These are phyloP conservation scores for Blastomyces gilchristii DNA, from an alignment of 2,329 filamentous ascomycete species.

Conservation along the genomic window DNA sequence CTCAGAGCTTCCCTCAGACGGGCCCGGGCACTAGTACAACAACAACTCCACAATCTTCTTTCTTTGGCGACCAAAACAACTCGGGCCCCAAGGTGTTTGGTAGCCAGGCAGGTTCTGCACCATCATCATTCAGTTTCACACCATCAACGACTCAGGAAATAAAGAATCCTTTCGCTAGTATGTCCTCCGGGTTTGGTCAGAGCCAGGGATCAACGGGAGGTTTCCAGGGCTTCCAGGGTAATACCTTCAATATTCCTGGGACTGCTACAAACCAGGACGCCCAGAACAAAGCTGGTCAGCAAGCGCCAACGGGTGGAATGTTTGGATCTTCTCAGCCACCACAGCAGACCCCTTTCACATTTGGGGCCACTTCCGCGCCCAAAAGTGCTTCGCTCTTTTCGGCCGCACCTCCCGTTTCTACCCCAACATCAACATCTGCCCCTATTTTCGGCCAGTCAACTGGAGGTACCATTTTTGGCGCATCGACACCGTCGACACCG, in stretches of 20 bases:
- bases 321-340: constrained; percentile 12
- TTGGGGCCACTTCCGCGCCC: constrained; percentile 1
- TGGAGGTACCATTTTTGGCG: constrained; percentile 12
- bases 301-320: constrained; percentile 6
- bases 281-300: constrained; percentile 4
- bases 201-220: constrained; percentile 15
- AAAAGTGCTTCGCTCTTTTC: constrained; percentile 7
- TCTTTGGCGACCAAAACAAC: constrained; percentile 22
- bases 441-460: constrained; percentile 23
- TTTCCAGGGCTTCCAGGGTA: constrained; percentile 26
- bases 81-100: constrained; percentile 13
- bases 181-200: constrained; percentile 19
- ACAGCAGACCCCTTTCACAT: constrained; percentile 7
- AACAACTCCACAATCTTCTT: constrained; percentile 19
- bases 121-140: constrained; percentile 28
- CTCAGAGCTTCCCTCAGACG: constrained; percentile 28
- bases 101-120: constrained; percentile 14
- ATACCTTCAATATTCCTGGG: constrained; percentile 24
- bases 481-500: no score
- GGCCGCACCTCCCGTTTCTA: constrained; percentile 12
- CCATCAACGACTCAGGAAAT: constrained; percentile 17
- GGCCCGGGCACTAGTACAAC: constrained; percentile 17
- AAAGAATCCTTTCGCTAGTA: constrained; percentile 30
- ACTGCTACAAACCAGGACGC: constrained; percentile 16
- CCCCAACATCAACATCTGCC: constrained; percentile 16